Percentiles rank a stretch among this genome's conserved stretches.
Evolutionary conservation across 2,329 filamentous ascomycete species (phyloP).

Genomic region (Cladosporium colombiae): DNA sequence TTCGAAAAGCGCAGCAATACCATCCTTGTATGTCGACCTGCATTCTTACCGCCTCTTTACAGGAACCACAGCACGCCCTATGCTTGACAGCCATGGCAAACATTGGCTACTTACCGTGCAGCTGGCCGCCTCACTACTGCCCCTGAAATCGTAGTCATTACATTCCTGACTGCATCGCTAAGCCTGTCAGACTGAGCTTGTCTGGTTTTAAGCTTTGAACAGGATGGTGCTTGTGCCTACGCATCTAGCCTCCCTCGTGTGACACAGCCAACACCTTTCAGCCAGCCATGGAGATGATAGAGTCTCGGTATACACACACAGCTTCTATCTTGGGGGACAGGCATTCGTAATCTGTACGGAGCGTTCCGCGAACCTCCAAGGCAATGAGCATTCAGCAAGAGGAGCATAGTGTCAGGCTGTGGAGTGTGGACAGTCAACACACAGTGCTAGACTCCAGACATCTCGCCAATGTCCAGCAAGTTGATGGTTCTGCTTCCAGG

Average conservation of each 20-base stretch:
- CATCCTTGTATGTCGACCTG: not conserved
- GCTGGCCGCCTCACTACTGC: not conserved
- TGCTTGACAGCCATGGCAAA: not conserved
- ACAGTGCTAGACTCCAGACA: not conserved
- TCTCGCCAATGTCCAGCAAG: not conserved
- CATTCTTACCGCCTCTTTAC: not conserved
- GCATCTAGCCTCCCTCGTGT: not conserved
- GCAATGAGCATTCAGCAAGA: not conserved
- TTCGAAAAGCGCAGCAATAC: not conserved
- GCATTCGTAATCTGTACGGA: not conserved
- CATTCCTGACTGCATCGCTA: slow-evolving; percentile 11
- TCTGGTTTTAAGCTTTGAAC: not conserved
- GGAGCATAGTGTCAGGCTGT: not conserved
- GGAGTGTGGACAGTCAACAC: not conserved
- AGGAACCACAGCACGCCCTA: slow-evolving; percentile 1
- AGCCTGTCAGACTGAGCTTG: slow-evolving; percentile 6
- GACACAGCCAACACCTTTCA: not conserved
- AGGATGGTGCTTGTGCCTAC: not conserved
- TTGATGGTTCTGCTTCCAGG: not conserved
- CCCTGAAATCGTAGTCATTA: not conserved
- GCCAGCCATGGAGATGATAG: not conserved
- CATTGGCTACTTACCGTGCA: not conserved
- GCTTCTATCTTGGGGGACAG: not conserved
- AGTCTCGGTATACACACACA: not conserved
- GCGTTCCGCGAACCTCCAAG: not conserved